A percentile compares a stretch with the other conserved stretches of the same genome.
phyloP scores from a whole-genome alignment of 768 basidiomycete species.

The Mycena vulgaris region DNA sequence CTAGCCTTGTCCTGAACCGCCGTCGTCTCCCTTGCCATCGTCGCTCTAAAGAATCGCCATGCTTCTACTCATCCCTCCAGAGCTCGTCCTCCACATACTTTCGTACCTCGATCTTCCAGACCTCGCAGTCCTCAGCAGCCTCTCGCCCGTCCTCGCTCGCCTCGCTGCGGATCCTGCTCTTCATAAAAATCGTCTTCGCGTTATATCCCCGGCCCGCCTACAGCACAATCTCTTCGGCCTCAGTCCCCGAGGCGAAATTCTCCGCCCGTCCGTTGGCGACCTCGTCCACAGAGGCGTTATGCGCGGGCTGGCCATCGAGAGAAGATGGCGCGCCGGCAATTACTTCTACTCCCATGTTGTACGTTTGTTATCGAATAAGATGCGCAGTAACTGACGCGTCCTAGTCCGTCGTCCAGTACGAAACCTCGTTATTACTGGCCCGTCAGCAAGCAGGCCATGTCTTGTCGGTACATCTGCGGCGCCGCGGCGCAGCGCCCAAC shows the following conservation, averaged over 20 bases:
- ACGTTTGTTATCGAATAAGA: conserved; percentile 43
- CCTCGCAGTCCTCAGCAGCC: conserved; percentile 66
- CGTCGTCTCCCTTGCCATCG: no score
- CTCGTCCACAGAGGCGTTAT: conserved; percentile 81
- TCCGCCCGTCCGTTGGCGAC: conserved; percentile 78
- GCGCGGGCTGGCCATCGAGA: conserved; percentile 75
- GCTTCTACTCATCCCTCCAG: conserved; percentile 64
- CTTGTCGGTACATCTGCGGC: conserved; percentile 68
- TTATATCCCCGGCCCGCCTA: conserved; percentile 78
- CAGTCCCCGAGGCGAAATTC: conserved; percentile 66
- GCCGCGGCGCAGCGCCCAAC: conserved; percentile 56
- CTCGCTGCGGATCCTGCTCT: conserved; percentile 76
- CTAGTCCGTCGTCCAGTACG: conserved; percentile 80
- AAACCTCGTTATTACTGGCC: conserved; percentile 67
- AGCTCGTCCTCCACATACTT: conserved; percentile 72
- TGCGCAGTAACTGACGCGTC: conserved; percentile 23
- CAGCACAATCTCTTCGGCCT: conserved; percentile 75
- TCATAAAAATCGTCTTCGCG: conserved; percentile 71
- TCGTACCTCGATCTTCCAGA: conserved; percentile 84
- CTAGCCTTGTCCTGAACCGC: conserved; percentile 34
- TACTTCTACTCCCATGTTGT: conserved; percentile 78
- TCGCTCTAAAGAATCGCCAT: conserved; percentile 28
- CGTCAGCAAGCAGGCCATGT: conserved; percentile 68
- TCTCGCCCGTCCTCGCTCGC: conserved; percentile 61
- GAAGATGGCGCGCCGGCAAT: conserved; percentile 74